phyloP scores from a whole-genome alignment of 768 basidiomycete species.

The Kwoniella dejecticola region DNA sequence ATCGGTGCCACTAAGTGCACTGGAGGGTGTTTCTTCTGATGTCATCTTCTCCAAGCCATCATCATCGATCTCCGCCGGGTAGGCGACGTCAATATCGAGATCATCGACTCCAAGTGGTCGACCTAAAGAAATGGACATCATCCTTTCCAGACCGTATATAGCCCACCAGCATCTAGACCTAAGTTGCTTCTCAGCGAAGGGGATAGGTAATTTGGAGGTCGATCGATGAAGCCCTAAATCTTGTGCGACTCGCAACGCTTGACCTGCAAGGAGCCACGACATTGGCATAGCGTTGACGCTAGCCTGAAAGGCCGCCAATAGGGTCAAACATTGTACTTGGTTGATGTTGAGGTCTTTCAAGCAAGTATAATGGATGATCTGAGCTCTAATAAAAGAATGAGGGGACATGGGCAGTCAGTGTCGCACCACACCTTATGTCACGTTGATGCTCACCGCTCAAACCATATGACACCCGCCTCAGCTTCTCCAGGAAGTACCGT shows the following conservation, averaged over 20 bases:
- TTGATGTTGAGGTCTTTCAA: slow-evolving; percentile 78
- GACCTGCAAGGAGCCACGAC: slow-evolving; percentile 89
- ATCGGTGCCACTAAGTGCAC: slow-evolving; percentile 2
- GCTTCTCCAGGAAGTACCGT: slow-evolving; percentile 57
- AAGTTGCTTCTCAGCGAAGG: slow-evolving; percentile 81
- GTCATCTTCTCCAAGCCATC: slow-evolving; percentile 69
- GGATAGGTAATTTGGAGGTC: slow-evolving; percentile 69
- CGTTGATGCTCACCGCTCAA: slow-evolving; percentile 41
- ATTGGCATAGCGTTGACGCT: slow-evolving; percentile 91
- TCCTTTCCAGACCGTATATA: slow-evolving; percentile 75
- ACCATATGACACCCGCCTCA: slow-evolving; percentile 49
- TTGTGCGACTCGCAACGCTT: slow-evolving; percentile 84
- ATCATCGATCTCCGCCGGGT: slow-evolving; percentile 81
- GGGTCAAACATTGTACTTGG: slow-evolving; percentile 86
- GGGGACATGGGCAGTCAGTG: neutral
- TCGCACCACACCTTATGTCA: too few relatives aligned
- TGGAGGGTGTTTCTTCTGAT: slow-evolving; percentile 57
- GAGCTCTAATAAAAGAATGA: slow-evolving; percentile 62
- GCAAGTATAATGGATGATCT: slow-evolving; percentile 89
- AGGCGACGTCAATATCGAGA: slow-evolving; percentile 84
- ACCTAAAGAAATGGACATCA: slow-evolving; percentile 87
- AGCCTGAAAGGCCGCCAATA: slow-evolving; percentile 84
- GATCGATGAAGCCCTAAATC: slow-evolving; percentile 91
- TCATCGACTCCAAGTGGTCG: slow-evolving; percentile 87
- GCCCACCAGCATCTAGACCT: slow-evolving; percentile 93